Base-by-base conservation (phyloP, 2,329 filamentous ascomycete genomes). In the Pseudopithomyces chartarum region DNA sequence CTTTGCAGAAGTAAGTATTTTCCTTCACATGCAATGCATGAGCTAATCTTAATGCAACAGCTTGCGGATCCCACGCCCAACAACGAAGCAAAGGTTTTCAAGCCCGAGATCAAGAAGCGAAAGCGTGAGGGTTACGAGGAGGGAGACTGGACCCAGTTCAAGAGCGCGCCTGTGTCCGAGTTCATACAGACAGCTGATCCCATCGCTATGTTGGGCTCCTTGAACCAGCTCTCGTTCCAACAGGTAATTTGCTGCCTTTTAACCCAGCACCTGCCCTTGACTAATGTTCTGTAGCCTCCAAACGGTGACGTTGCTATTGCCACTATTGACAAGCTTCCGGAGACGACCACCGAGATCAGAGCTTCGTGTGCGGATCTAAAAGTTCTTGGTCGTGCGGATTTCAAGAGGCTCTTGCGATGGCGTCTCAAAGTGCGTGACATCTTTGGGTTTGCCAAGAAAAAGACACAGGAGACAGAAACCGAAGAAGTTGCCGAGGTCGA, bases 81-180 rank as follows among this genome's bases (percentile, higher is more conserved):
- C 76, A 96, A 98, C 66, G 95, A 99, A 75, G 95, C 95, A 38
- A 97, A 96, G 75, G 95, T 99, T 2, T 99, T 94, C 82, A 97
- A 99, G 64, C 95, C 95, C 0, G 95, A 99, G 73, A 83, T 91
- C 72, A 99, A 98, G 84, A 99, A 97, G 86, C 84, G 95, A 56
- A 98, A 97, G 85, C 85, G 95, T 81, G 94, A 96, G 43, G 95
- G 95, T 82, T 99, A 99, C 64, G 94, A 98, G 64, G 95, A 99
- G 76, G 94, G 92, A 34, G 92, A 99, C 64, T 97, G 89, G 76
- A 94, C 87, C 4, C 91, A 97, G 68, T 96, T 90, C 81, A 96
- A 97, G 74, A 91, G 97, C 70, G 85, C 90, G 2, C 81, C 91
- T 0, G 94, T 93, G 0, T 95, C 89, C 73, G 92, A 97, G 54